Percentiles rank a stretch among this genome's conserved stretches.
These are phyloP conservation scores for Hippophae tibetana DNA, from an alignment of 306 rosid species.

Conservation along the genomic window DNA sequence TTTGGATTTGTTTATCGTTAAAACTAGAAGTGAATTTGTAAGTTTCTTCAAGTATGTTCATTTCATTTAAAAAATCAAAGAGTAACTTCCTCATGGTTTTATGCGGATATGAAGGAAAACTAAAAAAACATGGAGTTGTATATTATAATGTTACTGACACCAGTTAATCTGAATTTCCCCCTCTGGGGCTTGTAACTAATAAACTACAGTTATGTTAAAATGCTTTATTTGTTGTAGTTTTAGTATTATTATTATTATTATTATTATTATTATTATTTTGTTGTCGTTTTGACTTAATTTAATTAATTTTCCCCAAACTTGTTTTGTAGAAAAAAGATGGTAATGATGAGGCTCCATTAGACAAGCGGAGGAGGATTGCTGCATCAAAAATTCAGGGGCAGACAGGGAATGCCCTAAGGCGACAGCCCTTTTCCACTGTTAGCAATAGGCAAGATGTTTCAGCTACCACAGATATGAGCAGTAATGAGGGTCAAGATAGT, in stretches of 20 bases:
- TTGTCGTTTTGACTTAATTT: not conserved
- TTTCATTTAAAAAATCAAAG: not conserved
- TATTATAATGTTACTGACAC: no score
- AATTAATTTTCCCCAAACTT: not conserved
- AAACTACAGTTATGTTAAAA: no score
- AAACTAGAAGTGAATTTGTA: conserved; percentile 3
- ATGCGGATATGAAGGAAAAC: no score
- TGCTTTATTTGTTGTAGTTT: no score
- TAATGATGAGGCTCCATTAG: conserved; percentile 39
- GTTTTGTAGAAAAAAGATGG: conserved; percentile 43
- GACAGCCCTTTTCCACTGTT: conserved; percentile 38
- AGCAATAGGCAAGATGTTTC: conserved; percentile 33
- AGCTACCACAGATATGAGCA: conserved; percentile 24
- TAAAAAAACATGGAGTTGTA: no score
- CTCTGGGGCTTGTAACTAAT: no score
- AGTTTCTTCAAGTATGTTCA: not conserved
- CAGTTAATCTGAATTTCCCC: no score
- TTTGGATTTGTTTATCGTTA: not conserved
- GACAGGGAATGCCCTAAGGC: conserved; percentile 28
- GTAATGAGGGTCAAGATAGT: conserved; percentile 31
- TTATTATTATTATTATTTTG: no score
- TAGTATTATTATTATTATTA: no score
- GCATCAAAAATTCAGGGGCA: conserved; percentile 38
- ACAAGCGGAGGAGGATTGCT: conserved; percentile 58
- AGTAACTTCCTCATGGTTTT: no score